Evolutionary conservation across 148 eudicot genomes (phyloP), one percentile per base, ranked within the genome.

Genomic region (Rhododendron griersonianum): DNA sequence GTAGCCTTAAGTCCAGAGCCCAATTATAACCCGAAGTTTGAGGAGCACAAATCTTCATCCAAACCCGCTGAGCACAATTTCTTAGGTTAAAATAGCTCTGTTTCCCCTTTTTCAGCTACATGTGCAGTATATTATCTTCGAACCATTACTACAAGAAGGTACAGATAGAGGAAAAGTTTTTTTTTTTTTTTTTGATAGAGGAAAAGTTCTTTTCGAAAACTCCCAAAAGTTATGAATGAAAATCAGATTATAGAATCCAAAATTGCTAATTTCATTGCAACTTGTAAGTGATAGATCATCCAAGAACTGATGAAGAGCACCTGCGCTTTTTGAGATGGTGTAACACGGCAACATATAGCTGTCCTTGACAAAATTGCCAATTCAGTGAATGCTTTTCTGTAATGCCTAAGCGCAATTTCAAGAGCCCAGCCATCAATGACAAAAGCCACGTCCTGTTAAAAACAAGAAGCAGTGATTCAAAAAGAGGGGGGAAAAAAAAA

Each of bases 301-400:
- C 81, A 78, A 37, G 86, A 81, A 33, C 83, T 63, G 71, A 80
- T 19, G 39, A 71, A 28, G 84, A 57, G 80, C 78, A 95, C 99
- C 99, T 98, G 99, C 13, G 99, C 99, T 86, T 98, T 98, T 90
- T 98, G 99, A 19, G 99, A 95, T 86, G 99, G 99, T 67, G 99
- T 98, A 78, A 94, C 98, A 71, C 99, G 99, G 87, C 99, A 98
- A 86, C 98, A 98, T 88, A 98, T 94, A 69, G 99, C 98, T 82
- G 99, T 98, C 87, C 93, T 93, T 84, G 99, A 94, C 88, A 94
- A 87, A 87, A 95, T 91, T 82, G 99, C 98, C 71, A 98, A 88
- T 83, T 98, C 99, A 35, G 98, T 93, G 87, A 98, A 98, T 83
- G 94, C 87, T 87, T 91, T 95, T 77, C 91, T 92, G 87, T 91